Base-by-base conservation (phyloP, 371 early-diverging fungal species). In the Syncephalastrum contaminatum region DNA sequence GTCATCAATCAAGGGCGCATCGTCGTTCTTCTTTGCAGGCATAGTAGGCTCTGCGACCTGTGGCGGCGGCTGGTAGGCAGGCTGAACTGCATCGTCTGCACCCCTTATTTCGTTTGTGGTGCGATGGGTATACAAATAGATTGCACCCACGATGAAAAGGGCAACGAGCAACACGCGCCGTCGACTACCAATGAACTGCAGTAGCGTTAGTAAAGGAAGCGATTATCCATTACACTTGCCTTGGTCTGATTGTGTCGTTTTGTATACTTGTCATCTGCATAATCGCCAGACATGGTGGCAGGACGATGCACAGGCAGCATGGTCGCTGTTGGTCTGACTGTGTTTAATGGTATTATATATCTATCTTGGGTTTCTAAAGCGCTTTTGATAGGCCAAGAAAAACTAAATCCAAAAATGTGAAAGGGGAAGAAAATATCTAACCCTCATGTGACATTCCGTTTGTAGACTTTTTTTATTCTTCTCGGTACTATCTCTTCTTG, bases 251-350 rank as follows among this genome's bases (percentile, higher is more conserved):
- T 66, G 48, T 66, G 64, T 43, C 69, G 55, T 45, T 64, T 62
- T 8, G 27, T 48, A 46, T 73, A 66, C 27, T 67, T 66, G 48
- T 70, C 66, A 39, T 64, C 57, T 45, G 59, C 54, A 30, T 60
- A 53, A 48, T 53, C 56, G 19, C 30, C 40, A n/a, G 51, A 49
- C 43, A 64, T 63, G 40, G 52, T 59, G 27, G 63, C 66, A 44
- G 51, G 64, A 52, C 66, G 70, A 53, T 76, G 71, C 39, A 60
- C 61, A 16, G 76, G 73, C 43, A 76, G 61, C 76, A 76, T 75
- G n/a, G 24, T 20, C 51, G 24, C n/a, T 46, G 45, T 44, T 19
- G 45, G 19, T 44, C 45, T 21, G 45, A 21, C 21, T 44, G 45
- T 44, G 19, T 21, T 44, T 44, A 16, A 19, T 21, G 21, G 10